A percentile compares a stretch with the other conserved stretches of the same genome.
phyloP scores from a whole-genome alignment of 768 basidiomycete genomes.

The Hortiboletus flavorubellus region DNA sequence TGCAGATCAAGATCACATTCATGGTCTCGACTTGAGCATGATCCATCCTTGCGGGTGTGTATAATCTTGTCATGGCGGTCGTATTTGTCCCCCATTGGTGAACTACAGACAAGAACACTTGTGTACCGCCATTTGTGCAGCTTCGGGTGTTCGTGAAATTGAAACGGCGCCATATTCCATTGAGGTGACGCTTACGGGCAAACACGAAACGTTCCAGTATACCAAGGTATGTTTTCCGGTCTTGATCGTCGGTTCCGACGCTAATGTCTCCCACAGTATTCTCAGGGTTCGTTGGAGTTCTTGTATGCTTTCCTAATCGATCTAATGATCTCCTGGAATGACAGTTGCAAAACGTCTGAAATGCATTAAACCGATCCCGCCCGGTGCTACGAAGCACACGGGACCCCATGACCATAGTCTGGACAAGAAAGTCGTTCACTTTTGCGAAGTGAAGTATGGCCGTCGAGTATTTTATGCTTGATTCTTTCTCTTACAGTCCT shows the following conservation, averaged over 20 bases:
- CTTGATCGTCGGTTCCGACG: background rate
- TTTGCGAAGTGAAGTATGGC: conserved; percentile 47
- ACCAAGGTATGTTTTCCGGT: conserved; percentile 45
- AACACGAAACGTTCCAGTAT: conserved; percentile 59
- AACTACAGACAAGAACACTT: conserved; percentile 47
- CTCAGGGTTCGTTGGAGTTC: conserved; percentile 41
- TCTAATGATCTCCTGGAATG: background rate
- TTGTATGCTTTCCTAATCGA: background rate
- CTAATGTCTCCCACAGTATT: conserved; percentile 37
- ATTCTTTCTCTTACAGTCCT: background rate
- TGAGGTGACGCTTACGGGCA: conserved; percentile 58
- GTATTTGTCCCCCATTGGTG: background rate
- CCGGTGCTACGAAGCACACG: conserved; percentile 39
- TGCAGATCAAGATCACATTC: conserved; percentile 46
- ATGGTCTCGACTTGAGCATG: conserved; percentile 39
- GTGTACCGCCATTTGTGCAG: conserved; percentile 42
- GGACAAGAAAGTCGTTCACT: conserved; percentile 47
- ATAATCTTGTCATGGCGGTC: background rate
- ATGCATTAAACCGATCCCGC: conserved; percentile 46
- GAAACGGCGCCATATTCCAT: conserved; percentile 56
- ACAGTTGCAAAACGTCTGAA: conserved; percentile 48
- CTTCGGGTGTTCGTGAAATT: conserved; percentile 55
- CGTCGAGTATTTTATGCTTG: background rate
- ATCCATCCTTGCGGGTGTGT: conserved; percentile 58
- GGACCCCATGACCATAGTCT: conserved; percentile 49